Evolutionary conservation across 1,284 basidiomycete species (phyloP), one percentile per base, ranked within the genome.

Genomic region (Sanghuangporus sanghuang): DNA sequence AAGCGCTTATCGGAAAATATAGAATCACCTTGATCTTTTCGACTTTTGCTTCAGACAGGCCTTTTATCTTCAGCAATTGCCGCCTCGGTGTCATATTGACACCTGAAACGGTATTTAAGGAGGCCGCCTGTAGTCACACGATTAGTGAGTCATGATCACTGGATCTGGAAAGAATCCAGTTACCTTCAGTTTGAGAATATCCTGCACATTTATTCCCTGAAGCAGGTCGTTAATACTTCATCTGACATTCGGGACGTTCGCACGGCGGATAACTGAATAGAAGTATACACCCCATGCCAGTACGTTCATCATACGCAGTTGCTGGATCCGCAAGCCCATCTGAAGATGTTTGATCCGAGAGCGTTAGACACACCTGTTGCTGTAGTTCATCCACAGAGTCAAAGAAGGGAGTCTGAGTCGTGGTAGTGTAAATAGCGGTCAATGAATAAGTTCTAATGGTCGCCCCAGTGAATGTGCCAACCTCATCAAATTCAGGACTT

Each of bases 191-290:
- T 97, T 97, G 63, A 89, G 74, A 63, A 97, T 96, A 73, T 97
- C 95, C 77, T 95, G 92, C 38, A 95, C 88, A 68, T 96, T 96
- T 74, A 96, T 96, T 21, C 95, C 94, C 92, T 96, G 68, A 6
- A 27, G 23, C 18, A 2, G 9, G 16, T 38, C 2, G 27, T 52
- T 32, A 52, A 49, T 60, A 40, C 44, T 39, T 52, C 3, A 18
- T 46, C 16, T n/a, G 9, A 18, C 12, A 4, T 42, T n/a, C 16
- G 21, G 54, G 63, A 18, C 18, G 18, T 49, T 32, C 11, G 27
- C 27, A 32, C 27, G 27, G 5, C 27, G 27, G 27, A 32, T 32
- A 3, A 32, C 5, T 3, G 27, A 32, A 32, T 32, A 32, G 27
- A 32, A 32, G 27, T 32, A 32, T 32, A 32, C 27, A 32, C 5